phyloP scores from a whole-genome alignment of 768 basidiomycete genomes.

The Panellus pusillus region DNA sequence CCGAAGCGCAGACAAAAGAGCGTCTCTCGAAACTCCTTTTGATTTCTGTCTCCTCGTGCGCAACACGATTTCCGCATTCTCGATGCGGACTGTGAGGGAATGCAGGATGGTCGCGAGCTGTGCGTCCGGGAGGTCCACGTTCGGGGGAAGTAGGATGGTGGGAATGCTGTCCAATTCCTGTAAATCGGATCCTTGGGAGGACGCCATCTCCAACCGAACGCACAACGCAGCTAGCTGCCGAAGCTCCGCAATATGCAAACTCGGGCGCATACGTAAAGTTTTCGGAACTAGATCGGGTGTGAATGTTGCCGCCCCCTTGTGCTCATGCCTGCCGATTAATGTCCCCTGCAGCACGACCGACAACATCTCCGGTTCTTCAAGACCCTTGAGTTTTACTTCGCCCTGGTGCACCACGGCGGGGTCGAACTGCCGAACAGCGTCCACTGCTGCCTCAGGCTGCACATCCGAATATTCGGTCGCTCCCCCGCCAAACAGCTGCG shows the following conservation, averaged over 20 bases:
- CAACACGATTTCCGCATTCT: slow-evolving; percentile 58
- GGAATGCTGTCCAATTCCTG: slow-evolving; percentile 54
- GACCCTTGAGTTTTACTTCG: slow-evolving; percentile 89
- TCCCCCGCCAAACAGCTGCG: slow-evolving; percentile 52
- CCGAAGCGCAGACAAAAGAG: slow-evolving; percentile 35
- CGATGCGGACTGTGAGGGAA: slow-evolving; percentile 69
- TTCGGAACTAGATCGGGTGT: neutral
- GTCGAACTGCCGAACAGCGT: slow-evolving; percentile 71
- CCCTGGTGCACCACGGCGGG: slow-evolving; percentile 74
- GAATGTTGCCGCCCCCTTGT: slow-evolving; percentile 40
- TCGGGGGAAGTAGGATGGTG: slow-evolving; percentile 60
- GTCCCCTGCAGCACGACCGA: slow-evolving; percentile 77
- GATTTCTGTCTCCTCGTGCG: slow-evolving; percentile 19
- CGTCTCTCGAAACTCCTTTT: slow-evolving; percentile 22
- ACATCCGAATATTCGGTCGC: slow-evolving; percentile 59
- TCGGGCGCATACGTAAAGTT: slow-evolving; percentile 24
- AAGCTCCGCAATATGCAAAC: slow-evolving; percentile 67
- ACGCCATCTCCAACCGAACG: slow-evolving; percentile 75
- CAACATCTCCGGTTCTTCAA: slow-evolving; percentile 86
- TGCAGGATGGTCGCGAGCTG: slow-evolving; percentile 74
- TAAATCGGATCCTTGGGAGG: slow-evolving; percentile 58
- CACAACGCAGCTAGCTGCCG: slow-evolving; percentile 69
- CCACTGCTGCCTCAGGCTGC: slow-evolving; percentile 60
- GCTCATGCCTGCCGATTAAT: slow-evolving; percentile 66
- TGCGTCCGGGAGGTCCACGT: slow-evolving; percentile 67